Percentiles rank a stretch among this genome's conserved stretches.
Conservation (phyloP, 202 grass and related monocot genomes). For the Alloteropsis angusta region DNA sequence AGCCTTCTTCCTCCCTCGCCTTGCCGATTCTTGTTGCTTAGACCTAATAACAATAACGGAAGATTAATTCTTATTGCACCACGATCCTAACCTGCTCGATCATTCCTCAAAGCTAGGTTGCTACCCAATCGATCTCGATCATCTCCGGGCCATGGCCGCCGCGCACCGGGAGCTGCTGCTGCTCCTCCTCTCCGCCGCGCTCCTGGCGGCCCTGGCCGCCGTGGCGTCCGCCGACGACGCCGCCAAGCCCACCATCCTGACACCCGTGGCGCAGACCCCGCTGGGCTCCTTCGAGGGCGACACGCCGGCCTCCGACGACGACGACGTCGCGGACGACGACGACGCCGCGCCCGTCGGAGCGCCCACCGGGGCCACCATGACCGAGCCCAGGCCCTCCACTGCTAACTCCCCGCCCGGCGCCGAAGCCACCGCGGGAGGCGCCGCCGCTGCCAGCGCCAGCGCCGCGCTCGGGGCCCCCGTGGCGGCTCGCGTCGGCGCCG, state of each 20-base stretch:
- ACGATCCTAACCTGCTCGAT: background rate
- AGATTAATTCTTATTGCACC: background rate
- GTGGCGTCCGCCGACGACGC: conserved; percentile 12
- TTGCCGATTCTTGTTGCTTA: background rate
- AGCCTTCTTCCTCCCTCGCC: background rate
- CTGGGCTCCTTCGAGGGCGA: conserved; percentile 35
- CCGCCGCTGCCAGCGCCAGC: background rate
- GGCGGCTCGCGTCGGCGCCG: background rate
- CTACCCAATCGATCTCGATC: too few relatives aligned
- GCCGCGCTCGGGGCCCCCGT: background rate
- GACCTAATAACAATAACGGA: background rate
- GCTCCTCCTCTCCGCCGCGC: conserved; percentile 8
- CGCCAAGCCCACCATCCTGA: conserved; percentile 46
- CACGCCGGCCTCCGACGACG: conserved; percentile 21
- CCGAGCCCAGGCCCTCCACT: conserved; percentile 2
- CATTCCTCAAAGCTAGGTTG: background rate
- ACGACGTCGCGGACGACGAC: conserved; percentile 19
- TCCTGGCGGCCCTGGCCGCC: background rate
- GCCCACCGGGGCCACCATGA: conserved; percentile 36
- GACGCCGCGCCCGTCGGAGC: conserved; percentile 32
- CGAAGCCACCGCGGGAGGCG: background rate
- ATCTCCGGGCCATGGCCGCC: conserved; percentile 20
- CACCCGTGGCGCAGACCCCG: conserved; percentile 26
- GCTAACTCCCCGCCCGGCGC: conserved; percentile 15
- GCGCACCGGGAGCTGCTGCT: conserved; percentile 25